Base-by-base conservation (phyloP, 257 asterid species). In the Plantago major region DNA sequence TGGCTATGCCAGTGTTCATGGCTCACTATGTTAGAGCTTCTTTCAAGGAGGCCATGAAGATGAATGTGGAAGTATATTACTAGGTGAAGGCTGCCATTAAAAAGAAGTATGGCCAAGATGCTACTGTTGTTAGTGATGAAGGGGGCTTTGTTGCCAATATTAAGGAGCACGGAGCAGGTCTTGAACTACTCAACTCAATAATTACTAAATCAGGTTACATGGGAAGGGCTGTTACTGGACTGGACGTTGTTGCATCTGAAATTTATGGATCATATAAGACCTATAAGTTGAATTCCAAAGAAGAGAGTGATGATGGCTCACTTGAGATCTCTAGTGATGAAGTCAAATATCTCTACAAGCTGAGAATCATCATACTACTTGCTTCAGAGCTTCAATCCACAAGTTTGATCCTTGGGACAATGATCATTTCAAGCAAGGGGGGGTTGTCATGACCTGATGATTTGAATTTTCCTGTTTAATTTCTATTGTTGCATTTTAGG, bases 1-100 rank as follows among this genome's bases (percentile, higher is more conserved):
- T 92, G 51, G 98, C 98, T 60, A 92, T 92, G 99, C 99, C 87
- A 95, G 97, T 86, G 73, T 89, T 92, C 73, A 92, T 92, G 98
- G 84, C 89, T 83, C 95, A 89, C 56, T 97, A 97, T 45, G 78
- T 75, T 74, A 97, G 98, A 67, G 99, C 98, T 79, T 69, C 84
- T 52, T 92, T 92, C 72, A 84, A 83, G 82, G 97, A 92, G 74
- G 93, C 98, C 74, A 92, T 92, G 98, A 92, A 89, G 86, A 92
- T 92, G 97, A 97, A 96, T 17, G 96, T 87, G 16, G 98, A 92
- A 89, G 96, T 89, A 19, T 92, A 89, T 70, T 97, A 92, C 87
- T 69, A 86, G 71, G 72, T 89, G 89, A 92, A 92, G 97, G 44
- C 96, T 76, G 98, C 88, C 63, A 90, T 90, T 56, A 90, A 90